These are phyloP conservation scores for Nigrospora osmanthi DNA, from an alignment of 2,329 filamentous ascomycete genomes.

Conservation along the genomic window DNA sequence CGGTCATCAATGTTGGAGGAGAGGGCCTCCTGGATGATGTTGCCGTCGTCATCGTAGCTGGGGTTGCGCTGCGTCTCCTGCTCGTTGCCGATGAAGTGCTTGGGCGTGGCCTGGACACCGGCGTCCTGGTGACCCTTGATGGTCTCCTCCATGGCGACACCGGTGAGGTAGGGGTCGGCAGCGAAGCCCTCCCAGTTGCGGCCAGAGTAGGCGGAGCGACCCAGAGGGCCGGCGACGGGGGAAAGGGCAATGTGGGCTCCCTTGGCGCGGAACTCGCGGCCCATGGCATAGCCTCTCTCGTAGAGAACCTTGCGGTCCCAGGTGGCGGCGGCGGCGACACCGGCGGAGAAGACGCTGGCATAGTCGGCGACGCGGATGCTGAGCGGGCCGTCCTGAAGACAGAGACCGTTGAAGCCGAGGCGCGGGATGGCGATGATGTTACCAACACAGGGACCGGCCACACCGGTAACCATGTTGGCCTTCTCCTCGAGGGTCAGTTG, in stretches of 20 bases:
- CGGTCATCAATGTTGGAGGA: slow-evolving; percentile 65
- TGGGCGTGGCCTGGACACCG: slow-evolving; percentile 28
- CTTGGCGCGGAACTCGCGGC: slow-evolving; percentile 59
- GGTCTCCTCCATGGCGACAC: slow-evolving; percentile 34
- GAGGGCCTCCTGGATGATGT: slow-evolving; percentile 12
- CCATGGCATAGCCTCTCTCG: slow-evolving; percentile 31
- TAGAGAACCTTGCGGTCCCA: slow-evolving; percentile 59
- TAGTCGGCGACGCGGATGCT: slow-evolving; percentile 60
- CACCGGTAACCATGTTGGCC: slow-evolving; percentile 9
- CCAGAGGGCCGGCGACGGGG: slow-evolving; percentile 33
- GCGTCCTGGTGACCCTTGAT: slow-evolving; percentile 25
- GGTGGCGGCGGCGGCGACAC: slow-evolving; percentile 60
- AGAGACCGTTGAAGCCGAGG: slow-evolving; percentile 50
- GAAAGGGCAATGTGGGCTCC: slow-evolving; percentile 61
- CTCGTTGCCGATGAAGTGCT: slow-evolving; percentile 29
- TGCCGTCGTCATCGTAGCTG: neutral
- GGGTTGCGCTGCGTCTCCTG: slow-evolving; percentile 9
- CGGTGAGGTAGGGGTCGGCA: slow-evolving; percentile 61
- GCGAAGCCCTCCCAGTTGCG: slow-evolving; percentile 59
- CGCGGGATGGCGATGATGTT: slow-evolving; percentile 40
- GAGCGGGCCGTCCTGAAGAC: slow-evolving; percentile 62
- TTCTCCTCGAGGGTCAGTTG: slow-evolving; percentile 10
- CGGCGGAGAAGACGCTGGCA: slow-evolving; percentile 62
- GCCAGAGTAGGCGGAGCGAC: slow-evolving; percentile 37
- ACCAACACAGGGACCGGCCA: slow-evolving; percentile 4